phyloP scores from a whole-genome alignment of 345 rosid genomes.

The Xanthoceras sorbifolium region DNA sequence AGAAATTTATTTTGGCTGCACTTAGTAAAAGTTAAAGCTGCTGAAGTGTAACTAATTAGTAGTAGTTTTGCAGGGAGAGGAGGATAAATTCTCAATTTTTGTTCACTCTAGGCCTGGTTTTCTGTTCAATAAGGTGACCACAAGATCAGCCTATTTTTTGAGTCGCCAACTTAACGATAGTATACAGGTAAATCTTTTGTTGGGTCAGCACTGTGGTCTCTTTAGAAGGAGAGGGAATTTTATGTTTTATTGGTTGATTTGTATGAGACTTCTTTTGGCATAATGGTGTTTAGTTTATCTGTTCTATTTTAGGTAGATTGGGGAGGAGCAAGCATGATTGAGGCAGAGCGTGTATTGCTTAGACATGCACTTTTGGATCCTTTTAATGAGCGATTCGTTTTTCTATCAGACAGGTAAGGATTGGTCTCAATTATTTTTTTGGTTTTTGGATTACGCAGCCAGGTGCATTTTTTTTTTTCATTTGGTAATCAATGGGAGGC shows the following conservation, averaged over 20 bases:
- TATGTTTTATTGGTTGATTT: neutral
- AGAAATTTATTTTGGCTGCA: too few relatives aligned
- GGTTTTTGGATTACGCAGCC: neutral
- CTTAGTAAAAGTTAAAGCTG: neutral
- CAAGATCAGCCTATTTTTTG: constrained; percentile 71
- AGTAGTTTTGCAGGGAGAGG: constrained; percentile 62
- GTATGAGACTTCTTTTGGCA: neutral
- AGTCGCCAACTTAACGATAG: constrained; percentile 89
- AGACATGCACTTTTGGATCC: constrained; percentile 85
- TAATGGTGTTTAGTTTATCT: constrained; percentile 15
- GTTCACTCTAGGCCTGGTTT: constrained; percentile 99
- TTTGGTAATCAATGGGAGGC: neutral
- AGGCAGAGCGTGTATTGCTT: constrained; percentile 93
- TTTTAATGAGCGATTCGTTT: constrained; percentile 77
- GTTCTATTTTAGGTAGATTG: constrained; percentile 77
- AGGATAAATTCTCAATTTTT: constrained; percentile 69
- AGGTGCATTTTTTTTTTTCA: neutral
- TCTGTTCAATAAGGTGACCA: constrained; percentile 72
- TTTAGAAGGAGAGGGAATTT: neutral
- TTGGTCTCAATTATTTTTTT: constrained; percentile 8
- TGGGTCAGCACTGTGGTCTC: neutral
- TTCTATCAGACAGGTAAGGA: constrained; percentile 89
- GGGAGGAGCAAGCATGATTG: constrained; percentile 95
- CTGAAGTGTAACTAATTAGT: neutral
- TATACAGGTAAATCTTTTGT: constrained; percentile 56